Conservation (phyloP, 2,329 filamentous ascomycete genomes). For the Talaromyces sp. region DNA sequence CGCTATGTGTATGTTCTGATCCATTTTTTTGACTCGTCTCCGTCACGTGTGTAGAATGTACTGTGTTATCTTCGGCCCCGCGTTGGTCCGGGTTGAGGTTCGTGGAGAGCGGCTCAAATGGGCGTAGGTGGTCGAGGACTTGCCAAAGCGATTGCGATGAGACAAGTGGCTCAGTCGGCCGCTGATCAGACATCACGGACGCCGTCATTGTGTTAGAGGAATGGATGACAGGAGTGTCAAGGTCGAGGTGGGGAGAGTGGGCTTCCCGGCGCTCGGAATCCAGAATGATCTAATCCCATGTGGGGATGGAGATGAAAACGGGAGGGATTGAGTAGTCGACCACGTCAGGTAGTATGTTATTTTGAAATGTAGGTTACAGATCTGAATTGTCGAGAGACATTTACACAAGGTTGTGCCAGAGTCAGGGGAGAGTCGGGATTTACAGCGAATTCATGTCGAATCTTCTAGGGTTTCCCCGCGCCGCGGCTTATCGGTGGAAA, state of each 20-base stretch:
- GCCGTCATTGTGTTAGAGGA: constrained; percentile 14
- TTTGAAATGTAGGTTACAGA: not conserved
- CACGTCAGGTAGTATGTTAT: not conserved
- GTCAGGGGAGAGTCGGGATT: too few relatives aligned
- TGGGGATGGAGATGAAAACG: constrained; percentile 6
- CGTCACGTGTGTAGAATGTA: constrained; percentile 3
- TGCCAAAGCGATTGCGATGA: constrained; percentile 7
- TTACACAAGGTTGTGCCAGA: too few relatives aligned
- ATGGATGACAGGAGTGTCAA: constrained; percentile 3
- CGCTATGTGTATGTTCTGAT: constrained; percentile 6
- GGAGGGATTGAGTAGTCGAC: not conserved
- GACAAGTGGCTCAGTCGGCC: constrained; percentile 1
- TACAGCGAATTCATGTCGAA: not conserved
- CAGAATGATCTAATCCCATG: constrained; percentile 19
- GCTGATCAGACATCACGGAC: not conserved
- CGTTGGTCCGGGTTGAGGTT: constrained; percentile 4
- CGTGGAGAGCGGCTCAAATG: constrained; percentile 8
- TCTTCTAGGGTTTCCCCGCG: constrained; percentile 12
- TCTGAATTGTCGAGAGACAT: too few relatives aligned
- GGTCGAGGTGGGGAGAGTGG: constrained; percentile 20
- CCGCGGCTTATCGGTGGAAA: constrained; percentile 8
- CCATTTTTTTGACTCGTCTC: constrained; percentile 4
- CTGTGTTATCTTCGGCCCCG: constrained; percentile 7
- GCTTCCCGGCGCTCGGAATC: constrained; percentile 17
- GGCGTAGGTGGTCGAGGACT: constrained; percentile 19